Conservation (phyloP, 2,329 filamentous ascomycete species). For the Intubia oerlemansii region DNA sequence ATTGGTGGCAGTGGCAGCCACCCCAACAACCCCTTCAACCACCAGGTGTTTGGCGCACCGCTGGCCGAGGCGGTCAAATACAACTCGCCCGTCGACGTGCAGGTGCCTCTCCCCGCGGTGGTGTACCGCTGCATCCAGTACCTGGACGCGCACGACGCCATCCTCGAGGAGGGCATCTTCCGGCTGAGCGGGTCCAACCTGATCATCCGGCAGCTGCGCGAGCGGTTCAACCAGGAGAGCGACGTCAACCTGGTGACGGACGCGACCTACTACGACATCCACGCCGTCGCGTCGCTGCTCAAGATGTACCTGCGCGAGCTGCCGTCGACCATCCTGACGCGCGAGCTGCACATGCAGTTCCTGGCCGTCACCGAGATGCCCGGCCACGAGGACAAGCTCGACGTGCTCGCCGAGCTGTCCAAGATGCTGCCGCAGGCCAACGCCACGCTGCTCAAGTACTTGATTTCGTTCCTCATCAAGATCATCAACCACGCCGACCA, state of each 20-base stretch:
- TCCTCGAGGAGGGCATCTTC: constrained; percentile 86
- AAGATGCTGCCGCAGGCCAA: constrained; percentile 65
- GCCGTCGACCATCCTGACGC: constrained; percentile 74
- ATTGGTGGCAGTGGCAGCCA: not conserved
- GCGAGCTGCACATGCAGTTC: constrained; percentile 80
- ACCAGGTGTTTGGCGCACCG: constrained; percentile 65
- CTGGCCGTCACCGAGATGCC: constrained; percentile 62
- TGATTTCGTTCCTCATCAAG: constrained; percentile 74
- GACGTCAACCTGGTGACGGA: constrained; percentile 74
- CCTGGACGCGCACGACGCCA: constrained; percentile 60
- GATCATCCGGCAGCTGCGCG: constrained; percentile 73
- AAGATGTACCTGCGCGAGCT: constrained; percentile 89
- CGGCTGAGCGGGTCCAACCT: constrained; percentile 91
- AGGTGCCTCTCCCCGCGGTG: constrained; percentile 67
- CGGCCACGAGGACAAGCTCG: constrained; percentile 55
- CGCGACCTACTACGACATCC: constrained; percentile 79
- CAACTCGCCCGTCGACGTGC: constrained; percentile 50
- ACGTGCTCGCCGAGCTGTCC: constrained; percentile 55
- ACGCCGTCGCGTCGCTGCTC: constrained; percentile 81
- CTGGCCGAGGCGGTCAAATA: constrained; percentile 71
- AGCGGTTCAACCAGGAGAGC: constrained; percentile 83
- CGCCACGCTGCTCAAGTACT: constrained; percentile 56
- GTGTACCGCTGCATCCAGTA: constrained; percentile 94
- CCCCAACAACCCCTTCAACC: constrained; percentile 18
- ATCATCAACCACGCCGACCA: constrained; percentile 76